phyloP scores from a whole-genome alignment of 2,329 filamentous ascomycete species.

The Microdochium bolleyi region DNA sequence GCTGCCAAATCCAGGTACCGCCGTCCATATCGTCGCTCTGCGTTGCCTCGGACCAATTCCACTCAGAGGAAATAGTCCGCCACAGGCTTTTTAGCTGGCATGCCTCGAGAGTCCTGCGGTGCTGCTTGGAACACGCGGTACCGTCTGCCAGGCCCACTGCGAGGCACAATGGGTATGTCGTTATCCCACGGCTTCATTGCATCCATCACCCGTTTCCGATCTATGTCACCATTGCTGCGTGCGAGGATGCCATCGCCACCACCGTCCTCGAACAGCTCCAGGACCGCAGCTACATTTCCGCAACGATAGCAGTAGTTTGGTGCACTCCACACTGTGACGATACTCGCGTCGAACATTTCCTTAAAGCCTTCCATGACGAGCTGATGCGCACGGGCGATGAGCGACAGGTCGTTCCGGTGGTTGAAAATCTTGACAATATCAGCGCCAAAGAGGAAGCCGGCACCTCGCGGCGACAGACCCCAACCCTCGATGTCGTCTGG shows the following conservation, averaged over 20 bases:
- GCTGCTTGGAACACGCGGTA: conserved; percentile 96
- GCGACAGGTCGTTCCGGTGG: conserved; percentile 81
- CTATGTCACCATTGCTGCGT: conserved; percentile 63
- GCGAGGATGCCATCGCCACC: conserved; percentile 64
- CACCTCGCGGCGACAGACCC: conserved; percentile 88
- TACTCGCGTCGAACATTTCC: conserved; percentile 94
- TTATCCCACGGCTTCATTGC: conserved; percentile 25
- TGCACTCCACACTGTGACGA: conserved; percentile 98
- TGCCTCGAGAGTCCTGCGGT: conserved; percentile 89
- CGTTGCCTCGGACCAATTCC: not conserved
- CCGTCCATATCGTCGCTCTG: no score
- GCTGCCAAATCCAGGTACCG: no score
- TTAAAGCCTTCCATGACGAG: conserved; percentile 99
- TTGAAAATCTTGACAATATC: conserved; percentile 97
- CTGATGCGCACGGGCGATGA: conserved; percentile 92
- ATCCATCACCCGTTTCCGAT: conserved; percentile 33
- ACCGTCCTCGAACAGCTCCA: conserved; percentile 85
- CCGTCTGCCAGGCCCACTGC: conserved; percentile 70
- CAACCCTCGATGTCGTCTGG: conserved; percentile 97
- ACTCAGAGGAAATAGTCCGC: conserved; percentile 84
- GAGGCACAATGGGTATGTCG: conserved; percentile 34
- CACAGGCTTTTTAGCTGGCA: conserved; percentile 98
- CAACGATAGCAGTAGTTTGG: conserved; percentile 97
- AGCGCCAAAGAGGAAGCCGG: conserved; percentile 89
- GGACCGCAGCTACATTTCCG: conserved; percentile 88